Evolutionary conservation across 2,329 filamentous ascomycete genomes (phyloP), one percentile per base, ranked within the genome.

Genomic region (Huntiella decipiens): DNA sequence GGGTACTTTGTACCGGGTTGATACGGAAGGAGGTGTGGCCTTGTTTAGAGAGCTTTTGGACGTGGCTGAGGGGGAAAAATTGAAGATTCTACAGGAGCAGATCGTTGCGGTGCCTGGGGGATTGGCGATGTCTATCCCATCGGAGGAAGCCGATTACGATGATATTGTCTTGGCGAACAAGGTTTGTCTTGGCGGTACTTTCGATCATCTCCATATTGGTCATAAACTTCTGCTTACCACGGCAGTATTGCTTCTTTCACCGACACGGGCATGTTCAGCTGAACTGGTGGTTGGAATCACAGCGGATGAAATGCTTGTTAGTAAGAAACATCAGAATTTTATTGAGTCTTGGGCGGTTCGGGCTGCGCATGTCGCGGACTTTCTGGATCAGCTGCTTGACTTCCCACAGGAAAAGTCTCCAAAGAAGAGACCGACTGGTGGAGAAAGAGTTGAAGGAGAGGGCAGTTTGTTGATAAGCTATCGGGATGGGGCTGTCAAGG

Each of bases 191-290:
- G 91, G 88, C 28, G 91, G 91, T 7, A 98, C 91, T 0, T 98
- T 96, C 62, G 91, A 98, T 60, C 86, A 96, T 61, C 71, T 98
- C 16, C 91, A 98, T 58, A 78, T 83, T 3, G 91, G 91, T 4
- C 91, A 98, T 65, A 98, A 96, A 63, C 69, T 96, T n/a, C 72
- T 98, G 15, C 73, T 98, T 15, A 86, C 87, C n/a, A 87, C 87
- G 51, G 83, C 82, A 0, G 74, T 79, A 0, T 73, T 95, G 47
- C 70, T 85, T 12, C 68, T 82, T 47, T 61, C 62, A 0, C 49
- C 59, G 37, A 55, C 61, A 31, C 54, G 56, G 31, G 56, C 64
- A 0, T 55, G 57, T 1, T 52, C 56, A 28, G 62, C 66, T 16
- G 69, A 69, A 8, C 71, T 92, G 51, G 80, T 86, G 13, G 70